Percentiles rank a stretch among this genome's conserved stretches.
These are phyloP conservation scores for Coleophoma cylindrospora DNA, from an alignment of 2,329 filamentous ascomycete genomes.

Conservation along the genomic window DNA sequence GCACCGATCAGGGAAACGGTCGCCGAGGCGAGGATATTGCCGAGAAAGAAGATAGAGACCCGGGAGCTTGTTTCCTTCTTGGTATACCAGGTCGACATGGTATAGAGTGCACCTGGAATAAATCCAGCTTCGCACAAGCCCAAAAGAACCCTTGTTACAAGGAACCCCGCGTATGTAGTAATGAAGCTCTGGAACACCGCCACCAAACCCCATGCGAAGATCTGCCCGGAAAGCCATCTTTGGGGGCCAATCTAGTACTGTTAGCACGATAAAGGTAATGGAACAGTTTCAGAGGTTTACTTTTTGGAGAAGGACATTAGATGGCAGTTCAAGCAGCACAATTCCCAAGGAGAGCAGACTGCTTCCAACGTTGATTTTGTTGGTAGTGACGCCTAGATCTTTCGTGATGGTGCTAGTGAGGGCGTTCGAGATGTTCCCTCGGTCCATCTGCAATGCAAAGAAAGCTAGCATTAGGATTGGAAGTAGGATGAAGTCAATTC, in stretches of 20 bases:
- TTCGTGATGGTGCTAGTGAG: conserved; percentile 55
- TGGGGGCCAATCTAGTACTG: not conserved
- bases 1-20: conserved; percentile 50
- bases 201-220: conserved; percentile 26
- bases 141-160: not conserved
- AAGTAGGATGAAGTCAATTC: not conserved
- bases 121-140: not conserved
- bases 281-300: not conserved
- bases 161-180: conserved; percentile 31
- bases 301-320: not conserved
- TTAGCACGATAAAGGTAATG: not conserved
- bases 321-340: not conserved
- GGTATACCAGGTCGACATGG: conserved; percentile 59
- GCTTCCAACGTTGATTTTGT: conserved; percentile 13
- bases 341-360: not conserved
- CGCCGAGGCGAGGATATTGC: conserved; percentile 50
- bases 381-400: conserved; percentile 37
- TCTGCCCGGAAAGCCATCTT: conserved; percentile 23
- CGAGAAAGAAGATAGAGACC: conserved; percentile 53
- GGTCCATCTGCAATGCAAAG: conserved; percentile 53
- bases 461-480: conserved; percentile 39
- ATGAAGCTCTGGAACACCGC: conserved; percentile 26
- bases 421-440: conserved; percentile 51
- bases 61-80: conserved; percentile 51
- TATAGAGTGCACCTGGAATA: conserved; percentile 38